Base-by-base conservation (phyloP, 805 yeast genomes). In the Candida boidinii region DNA sequence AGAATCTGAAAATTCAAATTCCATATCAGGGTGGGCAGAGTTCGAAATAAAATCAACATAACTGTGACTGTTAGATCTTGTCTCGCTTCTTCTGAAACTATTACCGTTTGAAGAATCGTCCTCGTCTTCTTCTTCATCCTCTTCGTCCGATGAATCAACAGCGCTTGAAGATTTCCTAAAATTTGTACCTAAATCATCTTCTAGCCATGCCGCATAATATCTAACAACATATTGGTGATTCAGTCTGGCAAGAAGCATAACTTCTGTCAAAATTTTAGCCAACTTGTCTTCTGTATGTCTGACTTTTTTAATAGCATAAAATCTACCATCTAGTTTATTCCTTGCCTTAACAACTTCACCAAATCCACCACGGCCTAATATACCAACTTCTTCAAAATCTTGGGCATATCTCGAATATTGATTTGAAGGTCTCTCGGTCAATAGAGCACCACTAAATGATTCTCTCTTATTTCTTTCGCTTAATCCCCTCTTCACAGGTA, bases 261-360 rank as follows among this genome's bases (percentile, higher is more conserved):
- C 98, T 49, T 92, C 99, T 39, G 83, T 86, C 36, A 92, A 61
- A 38, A 92, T 80, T 4, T 81, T 73, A 17, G 94, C 78, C 27
- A 92, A 62, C 43, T 83, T 80, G 45, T 82, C 79, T 30, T 83
- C 81, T 3, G 79, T 72, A 45, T 92, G 96, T 37, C 80, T 75
- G 31, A 92, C 82, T 45, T 88, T 90, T 54, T 92, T 92, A 38
- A 92, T 76, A 1, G 99, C 99, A 54, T 92, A 92, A 45, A 83
- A 84, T 12, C 96, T 70, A 15, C 98, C 97, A 52, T 92, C 99
- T 42, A 92, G 70, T 37, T 88, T 73, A 53, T 88, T 90, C 39
- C 98, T 66, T 0, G 92, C 97, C 49, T 90, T 88, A n/a, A 92
- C 96, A 7, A 92, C 99, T 54, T 92, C 96, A 5, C 99, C 99